Base-by-base conservation (phyloP, 2,329 filamentous ascomycete species). In the Phialocephala subalpina region DNA sequence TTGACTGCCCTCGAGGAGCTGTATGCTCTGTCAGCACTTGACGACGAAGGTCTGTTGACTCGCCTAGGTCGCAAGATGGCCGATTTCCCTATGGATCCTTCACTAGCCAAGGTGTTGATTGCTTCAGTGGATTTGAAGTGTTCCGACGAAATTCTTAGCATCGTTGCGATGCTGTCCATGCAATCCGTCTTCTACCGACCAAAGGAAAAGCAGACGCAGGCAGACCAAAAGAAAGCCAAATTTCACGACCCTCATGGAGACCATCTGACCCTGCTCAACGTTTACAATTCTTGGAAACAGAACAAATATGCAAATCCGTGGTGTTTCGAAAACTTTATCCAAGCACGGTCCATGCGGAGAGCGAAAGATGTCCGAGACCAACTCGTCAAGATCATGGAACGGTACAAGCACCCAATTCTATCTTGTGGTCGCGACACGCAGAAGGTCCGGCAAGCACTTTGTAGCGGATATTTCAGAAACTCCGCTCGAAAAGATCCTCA, bases 301-400 rank as follows among this genome's bases (percentile, higher is more conserved):
- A 91, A 89, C 69, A 90, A 90, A 7, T 97, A 88, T 80, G 92
- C 89, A 58, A 92, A 89, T 64, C 90, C 94, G 0, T 99, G 96
- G 96, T 98, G 96, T 77, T 95, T 93, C 72, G 97, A 99, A 76
- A 97, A 99, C 79, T 99, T 97, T 78, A 96, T 99, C 77, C 94
- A 98, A 77, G 94, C 93, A 4, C 88, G 94, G 1, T 90, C 90
- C 38, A 97, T 99, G 87, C 87, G 89, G 65, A 90, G 95, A 12
- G 94, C 93, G 11, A 92, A 95, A 77, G 96, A 99, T 77, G 94
- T 99, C 0, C 89, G 96, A 20, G 91, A 97, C 67, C 96, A 99
- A 79, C 86, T 99, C 2, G 87, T 95, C 61, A 92, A 92, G 73
- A 98, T 99, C 78, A 97, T 99, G 91, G 88, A 96, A 63, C 89